These are phyloP conservation scores for Stemphylium lycopersici DNA, from an alignment of 2,329 filamentous ascomycete genomes.

Conservation along the genomic window DNA sequence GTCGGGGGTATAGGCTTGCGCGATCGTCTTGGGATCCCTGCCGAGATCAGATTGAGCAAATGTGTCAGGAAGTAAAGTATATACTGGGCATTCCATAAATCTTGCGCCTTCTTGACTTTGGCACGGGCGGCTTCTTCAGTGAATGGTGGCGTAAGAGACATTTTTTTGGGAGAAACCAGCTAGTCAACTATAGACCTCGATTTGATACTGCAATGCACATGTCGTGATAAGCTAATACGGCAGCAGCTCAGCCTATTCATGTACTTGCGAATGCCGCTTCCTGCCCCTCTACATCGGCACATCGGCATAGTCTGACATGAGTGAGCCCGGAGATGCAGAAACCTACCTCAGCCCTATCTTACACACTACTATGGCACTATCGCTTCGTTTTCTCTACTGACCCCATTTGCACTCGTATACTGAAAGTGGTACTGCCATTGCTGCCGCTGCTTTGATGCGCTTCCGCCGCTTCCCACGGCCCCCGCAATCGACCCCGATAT, in stretches of 20 bases:
- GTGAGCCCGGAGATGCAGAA: not conserved
- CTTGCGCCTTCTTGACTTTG: slow-evolving; percentile 85
- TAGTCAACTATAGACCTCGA: not conserved
- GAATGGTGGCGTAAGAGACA: slow-evolving; percentile 70
- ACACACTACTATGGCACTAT: not conserved
- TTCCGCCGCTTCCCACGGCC: not conserved
- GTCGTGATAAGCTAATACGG: not conserved
- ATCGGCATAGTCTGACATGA: slow-evolving; percentile 7
- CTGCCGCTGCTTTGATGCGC: not conserved
- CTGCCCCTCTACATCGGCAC: slow-evolving; percentile 6
- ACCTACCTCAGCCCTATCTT: not conserved
- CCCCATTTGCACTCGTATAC: not conserved
- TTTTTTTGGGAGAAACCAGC: slow-evolving; percentile 21
- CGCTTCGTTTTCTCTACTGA: not conserved
- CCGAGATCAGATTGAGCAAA: slow-evolving; percentile 8
- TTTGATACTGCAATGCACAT: not conserved
- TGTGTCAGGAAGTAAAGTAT: slow-evolving; percentile 14
- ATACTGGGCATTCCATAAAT: slow-evolving; percentile 80
- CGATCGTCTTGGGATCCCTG: slow-evolving; percentile 69
- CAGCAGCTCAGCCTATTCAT: not conserved
- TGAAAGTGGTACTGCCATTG: not conserved
- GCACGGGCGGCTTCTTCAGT: slow-evolving; percentile 71
- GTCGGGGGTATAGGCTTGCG: slow-evolving; percentile 75
- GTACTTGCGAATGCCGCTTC: not conserved
- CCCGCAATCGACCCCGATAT: not conserved